Evolutionary conservation across 306 rosid genomes (phyloP).

Genomic region (Urtica urens): DNA sequence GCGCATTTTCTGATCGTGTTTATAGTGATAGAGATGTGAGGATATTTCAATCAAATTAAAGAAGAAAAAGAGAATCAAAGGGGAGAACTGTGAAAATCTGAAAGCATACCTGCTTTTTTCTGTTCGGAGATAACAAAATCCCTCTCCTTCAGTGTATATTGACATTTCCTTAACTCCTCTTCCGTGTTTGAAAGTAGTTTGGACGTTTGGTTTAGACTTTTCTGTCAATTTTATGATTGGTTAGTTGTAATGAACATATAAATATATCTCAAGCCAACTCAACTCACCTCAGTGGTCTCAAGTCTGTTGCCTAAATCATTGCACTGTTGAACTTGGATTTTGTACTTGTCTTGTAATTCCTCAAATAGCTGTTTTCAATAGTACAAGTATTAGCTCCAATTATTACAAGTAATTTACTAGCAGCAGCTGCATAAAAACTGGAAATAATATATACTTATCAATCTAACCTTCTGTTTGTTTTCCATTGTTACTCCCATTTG

Average conservation of each 20-base stretch:
- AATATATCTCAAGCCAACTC: neutral
- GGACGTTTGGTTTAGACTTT: constrained; percentile 51
- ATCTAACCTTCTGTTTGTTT: constrained; percentile 65
- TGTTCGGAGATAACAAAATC: constrained; percentile 75
- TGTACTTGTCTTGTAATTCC: constrained; percentile 53
- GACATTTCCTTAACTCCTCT: constrained; percentile 68
- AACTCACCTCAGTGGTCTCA: constrained; percentile 67
- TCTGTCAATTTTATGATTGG: constrained; percentile 30
- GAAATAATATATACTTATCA: no score
- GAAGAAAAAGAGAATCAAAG: neutral
- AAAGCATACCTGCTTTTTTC: constrained; percentile 66
- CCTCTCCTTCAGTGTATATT: constrained; percentile 48
- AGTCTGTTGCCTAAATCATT: constrained; percentile 63
- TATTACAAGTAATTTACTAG: neutral
- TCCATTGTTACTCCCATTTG: constrained; percentile 67
- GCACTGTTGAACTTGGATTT: constrained; percentile 55
- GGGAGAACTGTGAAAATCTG: neutral
- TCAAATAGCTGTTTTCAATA: constrained; percentile 48
- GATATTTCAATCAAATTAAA: neutral
- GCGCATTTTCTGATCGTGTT: constrained; percentile 59
- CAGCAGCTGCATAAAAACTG: neutral
- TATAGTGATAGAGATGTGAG: constrained; percentile 2
- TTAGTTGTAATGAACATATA: constrained; percentile 2
- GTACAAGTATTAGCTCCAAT: no score
- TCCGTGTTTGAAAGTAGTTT: constrained; percentile 51